Base-by-base conservation (phyloP, 2,329 filamentous ascomycete genomes). In the Epichloe amarillans region DNA sequence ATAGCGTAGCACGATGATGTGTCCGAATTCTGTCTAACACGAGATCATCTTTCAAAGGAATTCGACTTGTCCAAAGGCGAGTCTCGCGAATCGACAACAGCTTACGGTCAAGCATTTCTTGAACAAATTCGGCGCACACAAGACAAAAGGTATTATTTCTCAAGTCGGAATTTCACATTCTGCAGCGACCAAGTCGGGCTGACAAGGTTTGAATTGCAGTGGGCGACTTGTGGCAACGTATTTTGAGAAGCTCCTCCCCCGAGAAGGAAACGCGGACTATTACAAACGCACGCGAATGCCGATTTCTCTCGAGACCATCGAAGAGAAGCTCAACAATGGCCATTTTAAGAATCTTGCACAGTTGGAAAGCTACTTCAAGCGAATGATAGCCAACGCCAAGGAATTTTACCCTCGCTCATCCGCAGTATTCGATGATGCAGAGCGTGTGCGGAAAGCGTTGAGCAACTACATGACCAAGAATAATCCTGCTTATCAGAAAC, bases 401-500 rank as follows among this genome's bases (percentile, higher is more conserved):
- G 82, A 88, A 50, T 93, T 81, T 68, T 91, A 91, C 61, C 75
- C 83, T 53, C 84, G 84, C 58, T 77, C 76, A 42, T 88, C 86
- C 0, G 70, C 80, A 52, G 75, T 85, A 38, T 91, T 84, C 62
- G 84, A 88, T 42, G 88, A 95, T 69, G 88, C 89, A 8, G 89
- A 95, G 66, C 81, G 88, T 46, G 79, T 95, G 44, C 79, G 89
- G 45, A 95, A 95, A 68, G 83, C 88, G 3, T 75, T 91, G 40
- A 90, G 86, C 64, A 91, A 90, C 61, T 88, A 82, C 65, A 95
- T 95, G 88, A 84, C 83, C 51, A 86, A 86, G 64, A 77, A 84
- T 58, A 95, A 95, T 60, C 88, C 89, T 14, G 87, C 86, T 15
- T 95, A 95, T 65, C 79, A 80, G 55, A 72, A 74, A 15, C 73